Evolutionary conservation across 352 stramenopile species (phyloP), one percentile per base, ranked within the genome.

Genomic region (Hyaloperonospora brassicae): DNA sequence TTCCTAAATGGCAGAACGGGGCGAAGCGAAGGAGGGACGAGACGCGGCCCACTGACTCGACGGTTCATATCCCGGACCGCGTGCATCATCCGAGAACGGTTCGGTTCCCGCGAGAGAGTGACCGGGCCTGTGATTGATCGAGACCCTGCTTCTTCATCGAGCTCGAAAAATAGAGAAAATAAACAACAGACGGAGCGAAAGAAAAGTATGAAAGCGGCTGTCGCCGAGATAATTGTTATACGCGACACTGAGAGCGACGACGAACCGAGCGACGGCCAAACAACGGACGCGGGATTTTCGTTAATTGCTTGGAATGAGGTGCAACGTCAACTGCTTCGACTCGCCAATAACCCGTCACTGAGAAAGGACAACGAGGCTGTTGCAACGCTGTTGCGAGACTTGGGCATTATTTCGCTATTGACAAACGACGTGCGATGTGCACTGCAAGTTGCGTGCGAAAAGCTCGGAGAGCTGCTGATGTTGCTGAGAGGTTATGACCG

Each of bases 171-270:
- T 59, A 64, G 45, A 31, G 9, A 24, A 0, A 14, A 57, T 62
- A 38, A 49, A 50, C 30, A 50, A 23, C 5, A 13, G n/a, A 9
- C 2, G 13, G 30, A 43, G 1, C 1, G 21, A 46, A 12, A 8
- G 8, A 13, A 39, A 34, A 3, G 31, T 23, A n/a, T 25, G 41
- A 10, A 22, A 17, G 1, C 13, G 13, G 1, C 8, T 21, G 34
- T 6, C 7, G 1, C 14, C 12, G 64, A 72, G 14, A 49, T 72
- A 22, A 68, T 72, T 27, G 39, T 63, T 42, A 66, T 68, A 10
- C 59, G 49, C 21, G 49, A 52, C 45, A 14, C 36, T 45, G 58
- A 51, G 4, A 47, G 4, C 0, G 42, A 47, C 2, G 14, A 34
- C 1, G 42, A 31, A 34, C 4, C 4, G 8, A 23, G 14, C 27